Percentiles rank a stretch among this genome's conserved stretches.
Evolutionary conservation across 148 eudicot genomes (phyloP).

Genomic region (Rhododendron henanense): DNA sequence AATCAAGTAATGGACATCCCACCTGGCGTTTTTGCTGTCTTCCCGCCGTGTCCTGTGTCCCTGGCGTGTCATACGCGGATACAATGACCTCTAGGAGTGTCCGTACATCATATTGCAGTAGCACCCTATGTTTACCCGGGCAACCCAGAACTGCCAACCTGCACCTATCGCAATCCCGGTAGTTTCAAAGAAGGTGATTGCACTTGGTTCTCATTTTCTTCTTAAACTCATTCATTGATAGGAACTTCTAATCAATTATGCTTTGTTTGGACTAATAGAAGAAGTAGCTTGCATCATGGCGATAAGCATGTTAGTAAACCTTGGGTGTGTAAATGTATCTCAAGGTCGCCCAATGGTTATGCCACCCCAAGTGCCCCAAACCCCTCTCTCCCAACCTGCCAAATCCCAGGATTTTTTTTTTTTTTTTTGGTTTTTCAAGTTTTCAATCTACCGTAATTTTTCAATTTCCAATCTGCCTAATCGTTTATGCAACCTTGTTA

Average conservation of each 20-base stretch:
- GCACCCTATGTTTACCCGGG: too few relatives aligned
- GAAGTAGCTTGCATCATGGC: not conserved
- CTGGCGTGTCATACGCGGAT: too few relatives aligned
- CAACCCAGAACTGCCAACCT: too few relatives aligned
- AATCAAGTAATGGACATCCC: not conserved
- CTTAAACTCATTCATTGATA: too few relatives aligned
- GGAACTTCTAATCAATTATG: not conserved
- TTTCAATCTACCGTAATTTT: not conserved
- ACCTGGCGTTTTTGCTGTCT: too few relatives aligned
- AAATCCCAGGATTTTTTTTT: not conserved
- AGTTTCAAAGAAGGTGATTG: too few relatives aligned
- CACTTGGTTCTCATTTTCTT: too few relatives aligned
- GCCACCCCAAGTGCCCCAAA: not conserved
- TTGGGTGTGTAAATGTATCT: not conserved
- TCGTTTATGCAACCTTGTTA: too few relatives aligned
- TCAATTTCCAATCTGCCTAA: not conserved
- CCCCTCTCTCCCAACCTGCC: not conserved
- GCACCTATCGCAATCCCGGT: too few relatives aligned
- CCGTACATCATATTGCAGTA: too few relatives aligned
- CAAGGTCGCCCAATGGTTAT: not conserved
- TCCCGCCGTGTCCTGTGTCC: too few relatives aligned
- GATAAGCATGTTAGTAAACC: not conserved
- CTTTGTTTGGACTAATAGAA: not conserved
- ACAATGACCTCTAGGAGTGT: not conserved
- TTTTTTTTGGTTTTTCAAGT: not conserved